phyloP scores from a whole-genome alignment of 2,329 filamentous ascomycete species.

The Tolypocladium paradoxum region DNA sequence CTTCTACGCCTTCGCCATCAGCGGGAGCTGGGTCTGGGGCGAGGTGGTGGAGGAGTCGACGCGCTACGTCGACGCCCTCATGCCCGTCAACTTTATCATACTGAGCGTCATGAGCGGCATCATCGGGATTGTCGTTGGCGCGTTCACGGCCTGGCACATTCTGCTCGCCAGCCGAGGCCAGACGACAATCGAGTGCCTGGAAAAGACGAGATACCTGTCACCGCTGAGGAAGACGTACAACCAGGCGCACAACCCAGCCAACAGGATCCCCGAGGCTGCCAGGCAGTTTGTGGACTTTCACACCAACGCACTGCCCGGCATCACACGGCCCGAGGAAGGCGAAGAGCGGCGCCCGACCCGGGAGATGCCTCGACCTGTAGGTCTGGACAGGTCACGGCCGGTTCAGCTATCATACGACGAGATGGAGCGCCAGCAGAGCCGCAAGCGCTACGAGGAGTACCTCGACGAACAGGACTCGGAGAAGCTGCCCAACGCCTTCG shows the following conservation, averaged over 20 bases:
- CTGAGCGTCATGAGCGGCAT: conserved; percentile 80
- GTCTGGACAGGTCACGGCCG: conserved; percentile 22
- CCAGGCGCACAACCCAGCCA: conserved; percentile 43
- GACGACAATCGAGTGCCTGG: conserved; percentile 92
- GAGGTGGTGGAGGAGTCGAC: conserved; percentile 65
- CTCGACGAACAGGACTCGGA: conserved; percentile 82
- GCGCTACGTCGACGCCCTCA: conserved; percentile 61
- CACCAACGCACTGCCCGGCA: conserved; percentile 68
- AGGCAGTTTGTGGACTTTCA: conserved; percentile 74
- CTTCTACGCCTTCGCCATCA: conserved; percentile 67
- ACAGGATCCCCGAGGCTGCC: conserved; percentile 40
- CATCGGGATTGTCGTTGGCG: conserved; percentile 77
- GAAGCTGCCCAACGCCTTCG: conserved; percentile 85
- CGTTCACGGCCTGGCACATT: conserved; percentile 89
- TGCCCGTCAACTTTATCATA: conserved; percentile 87
- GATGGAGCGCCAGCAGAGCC: conserved; percentile 42
- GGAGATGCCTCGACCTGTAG: conserved; percentile 1
- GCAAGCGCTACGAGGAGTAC: conserved; percentile 55
- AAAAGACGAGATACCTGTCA: conserved; percentile 89
- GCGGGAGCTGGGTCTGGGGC: conserved; percentile 71
- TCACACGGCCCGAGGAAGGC: conserved; percentile 73
- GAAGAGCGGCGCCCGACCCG: conserved; percentile 39
- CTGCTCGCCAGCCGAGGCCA: conserved; percentile 67
- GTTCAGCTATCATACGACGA: conserved; percentile 42
- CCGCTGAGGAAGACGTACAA: conserved; percentile 62